Base-by-base conservation (phyloP, 2,329 filamentous ascomycete species). In the Cyphellophora attinorum region DNA sequence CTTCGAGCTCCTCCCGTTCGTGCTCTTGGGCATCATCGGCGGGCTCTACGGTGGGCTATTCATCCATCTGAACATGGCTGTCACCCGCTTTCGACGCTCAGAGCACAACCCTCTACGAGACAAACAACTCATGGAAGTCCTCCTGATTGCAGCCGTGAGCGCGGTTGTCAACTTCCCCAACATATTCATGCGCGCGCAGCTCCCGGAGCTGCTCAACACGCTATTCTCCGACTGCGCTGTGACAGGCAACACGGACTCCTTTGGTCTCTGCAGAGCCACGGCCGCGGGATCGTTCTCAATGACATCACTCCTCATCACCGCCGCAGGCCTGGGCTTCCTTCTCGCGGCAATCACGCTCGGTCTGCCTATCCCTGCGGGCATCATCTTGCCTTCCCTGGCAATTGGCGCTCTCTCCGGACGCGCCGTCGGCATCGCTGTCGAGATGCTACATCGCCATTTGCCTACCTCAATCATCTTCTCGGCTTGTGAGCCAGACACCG, bases 1-100 rank as follows among this genome's bases (percentile, higher is more conserved):
- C 25, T 96, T 98, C 51, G 91, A 98, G 56, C 72, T 96, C 15
- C 62, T 93, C 18, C 89, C 89, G 0, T 98, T 93, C 52, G 76
- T 79, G 21, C 61, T 93, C 15, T 74, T 98, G 3, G 91, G 91
- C 5, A 76, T 96, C 21, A 60, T 94, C 4, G 91, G 91, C 3
- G 91, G 91, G n/a, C 64, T 96, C 2, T 96, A 94, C 50, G 91
- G 91, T 5, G 89, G 85, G 2, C 72, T 95, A 34, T 94, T 98
- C 56, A 95, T 96, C 65, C 89, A 86, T 52, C 66, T 85, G 39
- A 98, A 98, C 60, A 93, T 95, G 79, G 73, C 72, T 39, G 70
- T 96, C 25, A 82, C 86, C 2, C 67, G 72, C 48, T 93, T 85
- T 79, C 83, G 88, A 51, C 81, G 81, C 51, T 70, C 76, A 19